Evolutionary conservation across 75 land plant species (phyloP), one percentile per base, ranked within the genome.

Genomic region (Azolla pinnata): DNA sequence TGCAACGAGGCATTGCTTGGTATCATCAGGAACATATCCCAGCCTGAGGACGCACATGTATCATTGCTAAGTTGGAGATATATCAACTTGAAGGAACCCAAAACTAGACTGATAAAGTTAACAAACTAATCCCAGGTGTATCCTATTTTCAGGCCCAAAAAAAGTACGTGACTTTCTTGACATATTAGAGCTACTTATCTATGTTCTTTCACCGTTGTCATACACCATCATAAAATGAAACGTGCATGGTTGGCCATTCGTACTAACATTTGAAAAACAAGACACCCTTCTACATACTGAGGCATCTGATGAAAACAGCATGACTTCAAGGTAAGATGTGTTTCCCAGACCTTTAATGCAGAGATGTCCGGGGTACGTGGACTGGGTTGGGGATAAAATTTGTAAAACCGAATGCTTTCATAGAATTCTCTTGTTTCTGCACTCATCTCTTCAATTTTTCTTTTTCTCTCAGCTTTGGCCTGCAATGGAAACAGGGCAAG

Each of bases 401-500:
- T 95, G 71, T 80, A 95, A 59, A 95, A 85, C 42, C 64, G 71
- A 79, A 90, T 95, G 19, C 76, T 84, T 62, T 86, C 69, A 25
- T 75, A 80, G 38, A 81, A 85, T 23, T 70, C 68, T 56, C 72
- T 83, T n/a, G 63, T 64, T 16, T 86, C 82, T 5, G 70, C 78
- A 61, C 80, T 84, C 99, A 90, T 90, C 40, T 90, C 92, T 40
- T 86, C 88, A 26, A 83, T 48, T 10, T 81, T 86, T 54, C 84
- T 86, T 67, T 73, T 81, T n/a, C 99, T 61, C 2, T 88, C 97
- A 63, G 75, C 78, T 61, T 65, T 90, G 30, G 82, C 86, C 97
- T 87, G 61, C n/a, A 21, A 35, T 40, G 12, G 40, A 12, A 5
- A 35, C 5, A 12, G 12, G 12, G 20, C 16, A 55, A 29, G 28